Conservation (phyloP, 2,329 filamentous ascomycete genomes). For the Aspergillus unguis region DNA sequence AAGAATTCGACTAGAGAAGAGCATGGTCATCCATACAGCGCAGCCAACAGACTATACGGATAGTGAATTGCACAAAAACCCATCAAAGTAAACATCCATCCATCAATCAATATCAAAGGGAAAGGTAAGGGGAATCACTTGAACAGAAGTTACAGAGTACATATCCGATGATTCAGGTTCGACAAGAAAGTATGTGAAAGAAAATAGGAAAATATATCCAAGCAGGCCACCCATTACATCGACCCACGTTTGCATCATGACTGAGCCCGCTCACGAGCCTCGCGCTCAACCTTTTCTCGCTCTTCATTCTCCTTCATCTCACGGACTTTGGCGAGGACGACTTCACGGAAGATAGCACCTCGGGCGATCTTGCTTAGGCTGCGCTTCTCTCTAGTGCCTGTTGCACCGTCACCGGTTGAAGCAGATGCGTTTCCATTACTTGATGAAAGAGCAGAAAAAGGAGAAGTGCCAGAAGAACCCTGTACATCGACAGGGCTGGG, state of each 20-base stretch:
- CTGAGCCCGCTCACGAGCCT: constrained; percentile 43
- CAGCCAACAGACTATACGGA: too few species aligned
- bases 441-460: constrained; percentile 24
- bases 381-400: constrained; percentile 43
- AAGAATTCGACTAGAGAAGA: too few species aligned
- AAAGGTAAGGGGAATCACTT: constrained; percentile 31
- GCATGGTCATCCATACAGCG: too few species aligned
- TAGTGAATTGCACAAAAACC: not conserved
- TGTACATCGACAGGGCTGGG: constrained; percentile 58
- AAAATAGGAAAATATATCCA: constrained; percentile 3
- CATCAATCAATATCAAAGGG: constrained; percentile 1
- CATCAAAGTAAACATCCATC: constrained; percentile 7
- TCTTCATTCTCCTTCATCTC: constrained; percentile 88
- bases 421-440: constrained; percentile 13
- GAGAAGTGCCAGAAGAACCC: constrained; percentile 41
- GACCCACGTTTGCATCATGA: constrained; percentile 9
- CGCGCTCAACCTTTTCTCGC: constrained; percentile 64
- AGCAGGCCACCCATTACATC: constrained; percentile 19
- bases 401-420: constrained; percentile 20
- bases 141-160: constrained; percentile 28
- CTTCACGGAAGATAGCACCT: constrained; percentile 83
- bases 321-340: constrained; percentile 87
- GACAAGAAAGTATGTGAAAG: not conserved
- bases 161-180: constrained; percentile 11
- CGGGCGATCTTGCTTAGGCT: constrained; percentile 59